Evolutionary conservation across 805 yeast genomes (phyloP).

Genomic region (Teunomyces lycoperdinae): DNA sequence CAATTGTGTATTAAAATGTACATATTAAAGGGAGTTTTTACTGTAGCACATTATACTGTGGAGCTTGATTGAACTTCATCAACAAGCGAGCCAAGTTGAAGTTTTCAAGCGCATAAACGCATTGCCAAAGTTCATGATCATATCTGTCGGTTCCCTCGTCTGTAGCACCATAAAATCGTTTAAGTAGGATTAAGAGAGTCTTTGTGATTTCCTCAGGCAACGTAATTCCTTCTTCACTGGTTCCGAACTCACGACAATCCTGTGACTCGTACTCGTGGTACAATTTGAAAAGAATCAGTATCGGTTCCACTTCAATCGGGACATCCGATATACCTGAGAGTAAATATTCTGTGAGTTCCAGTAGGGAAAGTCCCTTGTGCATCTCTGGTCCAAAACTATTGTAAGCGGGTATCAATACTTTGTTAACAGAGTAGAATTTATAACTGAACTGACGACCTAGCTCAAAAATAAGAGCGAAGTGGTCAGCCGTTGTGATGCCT

Average conservation of each 20-base stretch:
- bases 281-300: constrained; percentile 2
- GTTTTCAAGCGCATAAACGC: constrained; percentile 11
- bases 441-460: constrained; percentile 11
- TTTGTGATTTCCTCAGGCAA: constrained; percentile 10
- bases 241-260: constrained; percentile 6
- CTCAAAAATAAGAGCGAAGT: constrained; percentile 6
- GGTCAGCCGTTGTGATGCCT: no score
- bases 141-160: not conserved
- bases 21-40: not conserved
- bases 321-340: not conserved
- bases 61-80: constrained; percentile 11
- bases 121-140: constrained; percentile 11
- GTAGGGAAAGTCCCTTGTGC: constrained; percentile 5
- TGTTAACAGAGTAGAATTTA: constrained; percentile 10
- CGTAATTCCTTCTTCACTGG: constrained; percentile 2
- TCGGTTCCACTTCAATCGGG: not conserved
- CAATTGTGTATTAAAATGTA: not conserved
- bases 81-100: constrained; percentile 11
- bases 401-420: constrained; percentile 10
- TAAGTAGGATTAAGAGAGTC: constrained; percentile 5
- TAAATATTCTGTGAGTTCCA: constrained; percentile 2
- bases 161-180: constrained; percentile 4
- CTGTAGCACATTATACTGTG: constrained; percentile 5
- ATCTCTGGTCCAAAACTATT: constrained; percentile 4
- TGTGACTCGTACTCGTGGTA: constrained; percentile 8